phyloP scores from a whole-genome alignment of 306 rosid species.

The Vachellia collinsii region DNA sequence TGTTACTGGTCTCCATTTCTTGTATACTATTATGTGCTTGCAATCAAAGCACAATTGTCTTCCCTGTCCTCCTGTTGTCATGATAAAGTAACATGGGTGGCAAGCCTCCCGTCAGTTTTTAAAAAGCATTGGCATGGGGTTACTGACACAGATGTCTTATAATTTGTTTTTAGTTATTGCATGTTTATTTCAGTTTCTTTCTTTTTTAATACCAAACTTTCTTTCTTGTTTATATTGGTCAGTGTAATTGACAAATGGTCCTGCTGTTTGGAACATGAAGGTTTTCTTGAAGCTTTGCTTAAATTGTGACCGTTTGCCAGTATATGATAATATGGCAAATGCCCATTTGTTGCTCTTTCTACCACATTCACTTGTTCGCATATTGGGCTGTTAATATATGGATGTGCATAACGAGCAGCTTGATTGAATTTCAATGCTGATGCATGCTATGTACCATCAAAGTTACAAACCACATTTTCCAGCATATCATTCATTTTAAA shows the following conservation, averaged over 20 bases:
- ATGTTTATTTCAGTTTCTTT: neutral
- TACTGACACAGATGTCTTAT: neutral
- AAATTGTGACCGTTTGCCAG: neutral
- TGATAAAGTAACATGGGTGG: neutral
- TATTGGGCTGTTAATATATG: neutral
- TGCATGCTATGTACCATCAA: conserved; percentile 9
- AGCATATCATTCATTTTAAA: neutral
- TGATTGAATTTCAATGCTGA: conserved; percentile 10
- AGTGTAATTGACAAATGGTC: neutral
- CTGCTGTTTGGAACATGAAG: neutral
- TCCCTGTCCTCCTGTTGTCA: conserved; percentile 9
- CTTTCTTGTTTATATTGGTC: neutral
- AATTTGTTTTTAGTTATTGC: neutral
- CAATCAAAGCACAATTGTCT: neutral
- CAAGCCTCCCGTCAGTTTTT: neutral
- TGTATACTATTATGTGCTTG: neutral
- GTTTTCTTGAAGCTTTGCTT: neutral
- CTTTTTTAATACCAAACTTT: neutral
- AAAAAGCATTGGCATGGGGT: neutral
- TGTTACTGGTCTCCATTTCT: conserved; percentile 13
- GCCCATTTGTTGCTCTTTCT: conserved; percentile 20
- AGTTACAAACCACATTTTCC: neutral
- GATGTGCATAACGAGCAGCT: neutral
- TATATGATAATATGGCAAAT: neutral
- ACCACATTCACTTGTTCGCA: neutral